Conservation (phyloP, 2,329 filamentous ascomycete species). For the Phoma sp. region DNA sequence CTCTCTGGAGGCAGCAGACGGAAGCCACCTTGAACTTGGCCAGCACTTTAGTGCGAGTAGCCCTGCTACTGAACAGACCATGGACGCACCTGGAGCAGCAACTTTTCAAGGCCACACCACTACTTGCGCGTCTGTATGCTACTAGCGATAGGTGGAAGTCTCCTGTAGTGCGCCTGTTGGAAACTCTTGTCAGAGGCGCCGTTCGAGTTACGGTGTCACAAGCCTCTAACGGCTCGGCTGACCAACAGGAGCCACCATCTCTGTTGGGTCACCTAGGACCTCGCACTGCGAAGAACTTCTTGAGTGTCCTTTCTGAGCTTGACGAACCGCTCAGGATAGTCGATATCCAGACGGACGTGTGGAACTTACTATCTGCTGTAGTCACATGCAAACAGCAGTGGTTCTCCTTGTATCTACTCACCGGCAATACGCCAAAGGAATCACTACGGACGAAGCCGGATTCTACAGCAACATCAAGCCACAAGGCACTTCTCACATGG, state of each 20-base stretch:
- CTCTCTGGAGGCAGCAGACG: constrained; percentile 66
- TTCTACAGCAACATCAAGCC: constrained; percentile 45
- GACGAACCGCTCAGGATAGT: constrained; percentile 76
- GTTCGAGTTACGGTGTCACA: constrained; percentile 60
- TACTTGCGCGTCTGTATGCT: constrained; percentile 79
- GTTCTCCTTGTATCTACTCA: constrained; percentile 92
- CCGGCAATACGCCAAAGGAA: constrained; percentile 83
- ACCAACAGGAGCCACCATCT: constrained; percentile 76
- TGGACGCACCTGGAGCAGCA: constrained; percentile 75
- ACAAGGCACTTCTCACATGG: constrained; percentile 74
- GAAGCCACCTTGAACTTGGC: constrained; percentile 70
- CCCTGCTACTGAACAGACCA: constrained; percentile 68
- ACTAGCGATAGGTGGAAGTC: constrained; percentile 70
- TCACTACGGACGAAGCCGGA: constrained; percentile 67
- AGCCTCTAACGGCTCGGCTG: constrained; percentile 10
- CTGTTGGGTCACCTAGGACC: constrained; percentile 89
- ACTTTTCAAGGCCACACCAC: constrained; percentile 79
- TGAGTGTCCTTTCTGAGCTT: constrained; percentile 77
- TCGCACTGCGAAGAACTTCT: constrained; percentile 81
- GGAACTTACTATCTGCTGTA: constrained; percentile 86
- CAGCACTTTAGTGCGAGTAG: constrained; percentile 73
- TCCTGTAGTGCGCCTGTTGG: constrained; percentile 72
- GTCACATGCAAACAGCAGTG: constrained; percentile 92
- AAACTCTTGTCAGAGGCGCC: constrained; percentile 75
- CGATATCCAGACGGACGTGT: constrained; percentile 72